Base-by-base conservation (phyloP, 257 asterid genomes). In the Knoxia roxburghii region DNA sequence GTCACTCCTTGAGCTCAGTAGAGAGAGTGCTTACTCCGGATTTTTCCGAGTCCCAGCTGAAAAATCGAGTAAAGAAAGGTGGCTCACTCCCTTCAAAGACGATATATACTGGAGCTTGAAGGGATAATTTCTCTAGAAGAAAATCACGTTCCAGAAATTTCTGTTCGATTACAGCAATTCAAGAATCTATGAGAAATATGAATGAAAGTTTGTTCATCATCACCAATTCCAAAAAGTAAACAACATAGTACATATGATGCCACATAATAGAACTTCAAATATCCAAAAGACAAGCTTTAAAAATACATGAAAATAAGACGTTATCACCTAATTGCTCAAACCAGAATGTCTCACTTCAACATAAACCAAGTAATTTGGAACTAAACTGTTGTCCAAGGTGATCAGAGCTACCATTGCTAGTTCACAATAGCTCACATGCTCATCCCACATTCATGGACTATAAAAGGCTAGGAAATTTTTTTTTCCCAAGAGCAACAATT, bases 61-160 rank as follows among this genome's bases (percentile, higher is more conserved):
- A 94, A 71, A 90, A 91, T 56, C 96, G 95, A 70, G 99, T 90
- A 64, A 94, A 94, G 69, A 88, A 91, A 26, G 88, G 55, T 6
- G 98, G 98, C 74, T 94, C 99, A 48, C 87, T 86, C 72, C 96
- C 98, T 82, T 94, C 99, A 80, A 74, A 84, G 59, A 91, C 91
- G 69, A 88, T 61, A 82, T 87, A 91, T 60, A 89, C 70, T 43
- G 98, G 96, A 75, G 95, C 82, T 66, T 84, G 82, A 67, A 33
- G 85, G 65, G 94, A 85, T 72, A 91, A 73, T 61, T 87, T 90
- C 85, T 94, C 96, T n/a, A 83, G 90, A 73, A 89, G 90, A 78
- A 85, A 87, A 83, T 90, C 99, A 30, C 50, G 82, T 78, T 89
- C 96, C 82, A 94, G 73, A 76, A 85, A 95, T 86, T 85, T 87